Evolutionary conservation across 768 basidiomycete genomes (phyloP), one percentile per base, ranked within the genome.

Genomic region (Boletus vinaceobasis): DNA sequence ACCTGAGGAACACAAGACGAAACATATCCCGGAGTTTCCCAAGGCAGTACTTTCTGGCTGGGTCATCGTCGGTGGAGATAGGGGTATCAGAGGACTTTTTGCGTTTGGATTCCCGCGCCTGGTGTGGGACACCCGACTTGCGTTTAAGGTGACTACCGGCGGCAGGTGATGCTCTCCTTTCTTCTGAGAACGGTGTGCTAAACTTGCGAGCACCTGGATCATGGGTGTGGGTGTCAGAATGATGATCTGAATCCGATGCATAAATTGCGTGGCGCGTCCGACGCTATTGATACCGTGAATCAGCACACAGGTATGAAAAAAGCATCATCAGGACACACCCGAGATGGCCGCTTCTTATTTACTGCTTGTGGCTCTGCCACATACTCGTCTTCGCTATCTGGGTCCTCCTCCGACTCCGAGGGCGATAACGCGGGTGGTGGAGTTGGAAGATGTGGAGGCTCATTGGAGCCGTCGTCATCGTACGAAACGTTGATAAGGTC

Each of bases 1-100:
- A 88, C 57, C 82, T 79, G 59, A 83, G 61, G 68, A 88, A 93
- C 21, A 93, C 82, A 29, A 84, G 79, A 56, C 74, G 75, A 68
- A 92, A 82, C 57, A 91, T 73, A 45, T 88, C 86, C 61, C 84
- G 80, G 61, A 92, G 71, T 70, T 91, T 91, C 14, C 80, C 79
- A 46, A 89, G 75, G 68, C 91, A 93, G 60, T 91, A 93, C 66
- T 85, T 90, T 58, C 91, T 79, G 0, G 82, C 78, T 9, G 88
- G 83, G 62, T 93, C 90, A n/a, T 86, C 86, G 7, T 73, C 69
- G 1, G 76, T 71, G n/a, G 64, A 61, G 21, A 71, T 29, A 13
- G 73, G 72, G 37, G 69, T 68, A 31, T 75, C 71, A 31, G 77
- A 76, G 21, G 74, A 69, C 63, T 75, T 80, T 54, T 79, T 75